Conservation (phyloP, 768 basidiomycete species). For the Mycena olivaceomarginata region DNA sequence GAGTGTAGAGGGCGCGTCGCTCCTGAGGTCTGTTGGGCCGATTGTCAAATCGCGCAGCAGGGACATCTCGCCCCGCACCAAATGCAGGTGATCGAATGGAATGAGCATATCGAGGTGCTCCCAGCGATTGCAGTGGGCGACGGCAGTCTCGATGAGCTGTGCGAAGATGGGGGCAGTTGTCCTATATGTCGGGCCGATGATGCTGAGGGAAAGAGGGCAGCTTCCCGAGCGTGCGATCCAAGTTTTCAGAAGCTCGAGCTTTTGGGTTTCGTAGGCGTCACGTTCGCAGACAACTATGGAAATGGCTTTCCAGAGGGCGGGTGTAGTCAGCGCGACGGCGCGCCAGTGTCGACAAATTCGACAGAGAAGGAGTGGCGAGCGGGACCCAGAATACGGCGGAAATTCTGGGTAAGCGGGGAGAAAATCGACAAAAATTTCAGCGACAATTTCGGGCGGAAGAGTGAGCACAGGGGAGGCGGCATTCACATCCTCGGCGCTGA, state of each 20-base stretch:
- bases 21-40: neutral
- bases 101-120: slow-evolving; percentile 1
- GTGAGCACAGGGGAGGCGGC: neutral
- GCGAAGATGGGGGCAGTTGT: neutral
- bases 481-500: neutral
- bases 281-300: neutral
- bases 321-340: slow-evolving; percentile 16
- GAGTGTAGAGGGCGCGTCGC: neutral
- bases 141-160: neutral
- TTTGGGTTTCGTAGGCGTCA: neutral
- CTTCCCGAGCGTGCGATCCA: neutral
- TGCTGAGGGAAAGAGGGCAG: neutral
- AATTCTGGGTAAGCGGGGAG: slow-evolving; percentile 18
- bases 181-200: neutral
- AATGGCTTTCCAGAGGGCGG: slow-evolving; percentile 11
- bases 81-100: neutral
- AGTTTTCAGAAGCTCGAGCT: neutral
- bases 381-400: neutral
- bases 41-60: neutral
- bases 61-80: slow-evolving; percentile 5
- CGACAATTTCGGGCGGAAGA: slow-evolving; percentile 20
- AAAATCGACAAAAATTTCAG: slow-evolving; percentile 3
- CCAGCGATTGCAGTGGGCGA: slow-evolving; percentile 13
- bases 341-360: slow-evolving; percentile 13
- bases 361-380: slow-evolving; percentile 10